Evolutionary conservation across 805 yeast species (phyloP), one percentile per base, ranked within the genome.

Genomic region (Lachancea fermentati): DNA sequence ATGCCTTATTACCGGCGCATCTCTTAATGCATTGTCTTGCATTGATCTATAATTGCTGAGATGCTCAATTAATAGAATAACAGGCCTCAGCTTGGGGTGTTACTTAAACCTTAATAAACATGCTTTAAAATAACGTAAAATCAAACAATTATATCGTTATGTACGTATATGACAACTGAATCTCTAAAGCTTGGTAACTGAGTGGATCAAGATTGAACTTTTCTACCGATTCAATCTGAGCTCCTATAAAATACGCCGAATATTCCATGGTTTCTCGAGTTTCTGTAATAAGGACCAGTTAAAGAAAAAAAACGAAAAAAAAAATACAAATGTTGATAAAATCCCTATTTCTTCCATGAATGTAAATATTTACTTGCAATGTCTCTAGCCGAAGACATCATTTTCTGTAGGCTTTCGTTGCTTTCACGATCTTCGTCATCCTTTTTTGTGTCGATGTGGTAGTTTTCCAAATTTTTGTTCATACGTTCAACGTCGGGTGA

Each of bases 341-440:
- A 30, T 31, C 11, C 49, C 30, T 39, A 44, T 31, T 45, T 49
- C 44, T 48, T 51, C 55, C 55, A 51, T 24, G 55, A 46, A 40
- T 51, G 55, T 30, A 51, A 42, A 39, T 51, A 51, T 34, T 51
- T 51, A 22, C 43, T 51, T 28, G 55, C 54, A 34, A 51, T 43
- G 16, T 47, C 52, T 16, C 48, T 46, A n/a, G 55, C 54, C 29
- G 49, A 49, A 15, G 42, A 48, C 54, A 51, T 48, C 52, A 49
- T 47, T 30, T 48, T 49, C 16, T 49, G 54, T 30, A 51, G 36
- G 30, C 49, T 51, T 39, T 51, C 55, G 30, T 40, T 41, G n/a
- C 38, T 26, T 5, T 11, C 16, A n/a, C 29, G 16, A 17, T 32
- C 36, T 7, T 36, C 39, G 9, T 29, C 29, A 8, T 25, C 33